phyloP scores from a whole-genome alignment of 2,329 filamentous ascomycete genomes.

The Monosporascus sp. region DNA sequence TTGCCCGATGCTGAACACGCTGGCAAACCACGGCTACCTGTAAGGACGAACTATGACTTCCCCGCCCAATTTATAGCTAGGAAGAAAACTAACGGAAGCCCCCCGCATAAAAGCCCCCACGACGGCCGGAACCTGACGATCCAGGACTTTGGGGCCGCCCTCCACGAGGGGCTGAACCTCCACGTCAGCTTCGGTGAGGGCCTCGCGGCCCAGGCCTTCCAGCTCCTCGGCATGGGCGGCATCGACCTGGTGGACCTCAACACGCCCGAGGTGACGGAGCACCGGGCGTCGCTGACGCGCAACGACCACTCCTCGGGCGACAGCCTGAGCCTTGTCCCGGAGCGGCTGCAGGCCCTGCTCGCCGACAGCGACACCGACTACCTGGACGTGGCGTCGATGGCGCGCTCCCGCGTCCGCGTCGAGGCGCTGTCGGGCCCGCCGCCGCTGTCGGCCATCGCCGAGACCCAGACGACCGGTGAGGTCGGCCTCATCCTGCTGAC shows the following conservation, averaged over 20 bases:
- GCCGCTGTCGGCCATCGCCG: not conserved
- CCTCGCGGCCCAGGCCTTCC: not conserved
- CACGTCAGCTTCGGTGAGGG: not conserved
- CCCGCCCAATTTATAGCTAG: not conserved
- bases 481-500: constrained; percentile 11
- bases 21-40: constrained; percentile 19
- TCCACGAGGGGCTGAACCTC: not conserved
- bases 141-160: not conserved
- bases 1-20: constrained; percentile 17
- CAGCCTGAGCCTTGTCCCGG: constrained; percentile 7
- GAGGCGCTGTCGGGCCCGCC: constrained; percentile 4
- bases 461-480: constrained; percentile 8
- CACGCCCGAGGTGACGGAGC: constrained; percentile 8
- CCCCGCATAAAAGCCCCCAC: not conserved
- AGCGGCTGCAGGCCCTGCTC: constrained; percentile 10
- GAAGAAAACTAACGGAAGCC: not conserved
- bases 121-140: not conserved
- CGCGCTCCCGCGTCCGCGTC: constrained; percentile 11
- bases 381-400: constrained; percentile 10
- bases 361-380: constrained; percentile 9
- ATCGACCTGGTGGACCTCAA: constrained; percentile 9
- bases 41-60: not conserved
- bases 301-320: constrained; percentile 10
- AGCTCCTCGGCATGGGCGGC: not conserved
- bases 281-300: constrained; percentile 14